Evolutionary conservation across 768 basidiomycete genomes (phyloP).

Genomic region (Dioszegia aurantiaca): DNA sequence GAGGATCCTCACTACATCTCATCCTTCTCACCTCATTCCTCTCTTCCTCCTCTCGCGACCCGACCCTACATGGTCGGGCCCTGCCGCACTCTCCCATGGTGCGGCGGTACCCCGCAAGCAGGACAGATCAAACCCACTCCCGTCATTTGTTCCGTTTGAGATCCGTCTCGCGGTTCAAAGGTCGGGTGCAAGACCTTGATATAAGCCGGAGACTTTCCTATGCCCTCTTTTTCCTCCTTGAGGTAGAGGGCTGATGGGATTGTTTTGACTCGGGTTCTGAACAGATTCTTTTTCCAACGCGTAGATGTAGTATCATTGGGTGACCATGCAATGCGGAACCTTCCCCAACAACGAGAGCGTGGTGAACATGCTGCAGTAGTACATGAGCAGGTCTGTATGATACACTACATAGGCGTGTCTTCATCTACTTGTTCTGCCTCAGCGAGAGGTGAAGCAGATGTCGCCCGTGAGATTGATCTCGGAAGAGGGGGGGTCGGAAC

Average conservation of each 20-base stretch:
- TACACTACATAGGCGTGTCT: too few relatives aligned
- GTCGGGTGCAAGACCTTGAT: conserved; percentile 33
- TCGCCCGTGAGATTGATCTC: too few relatives aligned
- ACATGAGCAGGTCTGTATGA: too few relatives aligned
- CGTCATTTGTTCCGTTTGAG: neutral
- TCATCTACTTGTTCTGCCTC: too few relatives aligned
- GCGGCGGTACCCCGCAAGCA: conserved; percentile 33
- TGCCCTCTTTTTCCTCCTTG: conserved; percentile 24
- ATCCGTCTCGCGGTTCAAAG: neutral
- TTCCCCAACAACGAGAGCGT: too few relatives aligned
- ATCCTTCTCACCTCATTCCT: conserved; percentile 15
- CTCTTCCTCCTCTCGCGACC: conserved; percentile 5
- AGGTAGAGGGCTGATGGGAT: conserved; percentile 22
- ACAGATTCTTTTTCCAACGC: conserved; percentile 24
- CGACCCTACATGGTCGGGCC: conserved; percentile 19
- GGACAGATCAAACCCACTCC: conserved; percentile 22
- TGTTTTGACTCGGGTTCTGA: conserved; percentile 44
- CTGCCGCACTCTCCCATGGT: conserved; percentile 24
- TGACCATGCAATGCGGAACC: too few relatives aligned
- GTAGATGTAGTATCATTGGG: too few relatives aligned
- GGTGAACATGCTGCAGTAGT: too few relatives aligned
- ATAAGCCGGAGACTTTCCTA: conserved; percentile 41
- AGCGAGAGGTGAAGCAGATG: too few relatives aligned
- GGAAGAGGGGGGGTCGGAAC: too few relatives aligned
- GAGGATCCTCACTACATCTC: conserved; percentile 3